Base-by-base conservation (phyloP, 345 rosid species). In the Eucalyptus tenuipes region DNA sequence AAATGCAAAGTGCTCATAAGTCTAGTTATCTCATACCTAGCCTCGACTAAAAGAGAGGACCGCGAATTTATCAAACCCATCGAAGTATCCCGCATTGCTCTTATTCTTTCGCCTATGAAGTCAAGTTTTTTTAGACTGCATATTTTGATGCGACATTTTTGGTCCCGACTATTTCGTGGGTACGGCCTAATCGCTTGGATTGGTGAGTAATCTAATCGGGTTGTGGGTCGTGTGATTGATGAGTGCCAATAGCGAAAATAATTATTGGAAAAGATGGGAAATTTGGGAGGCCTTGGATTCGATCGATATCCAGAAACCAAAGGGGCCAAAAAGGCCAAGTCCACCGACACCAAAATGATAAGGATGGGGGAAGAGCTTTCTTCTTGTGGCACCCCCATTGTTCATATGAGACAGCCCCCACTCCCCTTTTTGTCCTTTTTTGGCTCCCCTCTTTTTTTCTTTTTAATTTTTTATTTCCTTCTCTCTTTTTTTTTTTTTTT, bases 261-360 rank as follows among this genome's bases (percentile, higher is more conserved):
- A 37, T 71, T 37, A 37, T 5, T 55, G 61, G 18, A 13, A 29
- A 33, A 75, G 27, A 37, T 0, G 6, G 20, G 40, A 75, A 55
- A 55, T 55, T 3, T 3, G 24, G 82, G 82, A 10, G 13, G 47
- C 82, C 3, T 75, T 20, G 82, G 82, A 75, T 75, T 37, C 82
- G 82, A 75, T 75, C 16, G 6, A 37, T 75, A 12, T 40, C 82
- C 47, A 33, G 9, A 6, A 2, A 40, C 27, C 80, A n/a, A 33
- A 25, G 15, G 29, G 29, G 5, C 29, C 4, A 55, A 13, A 87
- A 24, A 87, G 27, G 53, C 81, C 81, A 47, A 87, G n/a, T 10
- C 82, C 82, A 27, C 55, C 82, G 40, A 37, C n/a, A 49, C 90
- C 87, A 89, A 89, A 89, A 90, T 88, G 89, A n/a, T 11, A 22